phyloP scores from a whole-genome alignment of 306 rosid genomes.

The Dalbergia cultrata region DNA sequence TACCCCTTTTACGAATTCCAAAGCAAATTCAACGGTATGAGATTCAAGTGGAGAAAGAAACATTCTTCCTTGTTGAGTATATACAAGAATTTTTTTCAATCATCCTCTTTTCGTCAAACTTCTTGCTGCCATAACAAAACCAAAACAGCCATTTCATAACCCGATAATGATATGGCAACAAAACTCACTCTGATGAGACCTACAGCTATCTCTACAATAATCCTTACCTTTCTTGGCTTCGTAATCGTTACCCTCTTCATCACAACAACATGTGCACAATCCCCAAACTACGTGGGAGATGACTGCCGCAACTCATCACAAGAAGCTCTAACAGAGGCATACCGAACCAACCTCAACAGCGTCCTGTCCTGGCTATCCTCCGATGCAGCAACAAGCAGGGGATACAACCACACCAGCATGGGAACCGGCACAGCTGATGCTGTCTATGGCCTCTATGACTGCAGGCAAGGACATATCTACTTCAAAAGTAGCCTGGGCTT shows the following conservation, averaged over 20 bases:
- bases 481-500: too few relatives aligned
- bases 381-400: constrained; percentile 43
- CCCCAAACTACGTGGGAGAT: constrained; percentile 44
- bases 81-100: too few relatives aligned
- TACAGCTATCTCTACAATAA: background rate
- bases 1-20: too few relatives aligned
- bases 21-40: too few relatives aligned
- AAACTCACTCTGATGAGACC: background rate
- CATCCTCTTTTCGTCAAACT: background rate
- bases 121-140: background rate
- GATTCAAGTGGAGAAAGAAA: too few relatives aligned
- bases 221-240: constrained; percentile 17
- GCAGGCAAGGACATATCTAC: constrained; percentile 24
- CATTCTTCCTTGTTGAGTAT: too few relatives aligned
- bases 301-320: constrained; percentile 43
- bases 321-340: constrained; percentile 35
- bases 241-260: constrained; percentile 24
- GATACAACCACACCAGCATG: constrained; percentile 43
- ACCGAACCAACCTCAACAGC: constrained; percentile 45
- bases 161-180: background rate
- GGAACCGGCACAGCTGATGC: constrained; percentile 26
- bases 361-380: constrained; percentile 31
- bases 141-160: background rate
- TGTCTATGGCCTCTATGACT: constrained; percentile 52
- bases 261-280: constrained; percentile 31